Evolutionary conservation across 2,329 filamentous ascomycete species (phyloP).

Genomic region (Beauveria scarabaeidicola): DNA sequence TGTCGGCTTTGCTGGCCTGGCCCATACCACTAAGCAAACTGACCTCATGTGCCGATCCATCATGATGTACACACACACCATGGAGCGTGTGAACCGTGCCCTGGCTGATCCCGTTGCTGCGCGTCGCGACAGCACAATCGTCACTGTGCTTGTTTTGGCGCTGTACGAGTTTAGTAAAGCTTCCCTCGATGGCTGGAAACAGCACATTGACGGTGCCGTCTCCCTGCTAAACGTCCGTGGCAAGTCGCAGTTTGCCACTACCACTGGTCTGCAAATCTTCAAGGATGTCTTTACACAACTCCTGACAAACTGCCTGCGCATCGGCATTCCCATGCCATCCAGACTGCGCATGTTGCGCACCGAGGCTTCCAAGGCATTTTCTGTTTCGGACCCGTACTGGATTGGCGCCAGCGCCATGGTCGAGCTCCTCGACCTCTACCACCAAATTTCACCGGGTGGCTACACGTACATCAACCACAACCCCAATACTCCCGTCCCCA

Average conservation of each 20-base stretch:
- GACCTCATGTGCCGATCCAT: constrained; percentile 11
- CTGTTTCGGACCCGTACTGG: constrained; percentile 12
- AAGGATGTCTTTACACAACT: constrained; percentile 12
- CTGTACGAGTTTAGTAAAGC: constrained; percentile 12
- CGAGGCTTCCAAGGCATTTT: constrained; percentile 11
- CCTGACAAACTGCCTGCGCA: constrained; percentile 8
- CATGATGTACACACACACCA: constrained; percentile 10
- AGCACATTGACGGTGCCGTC: constrained; percentile 11
- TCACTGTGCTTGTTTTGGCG: constrained; percentile 8
- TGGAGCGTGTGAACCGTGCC: constrained; percentile 10
- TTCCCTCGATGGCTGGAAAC: constrained; percentile 11
- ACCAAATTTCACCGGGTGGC: constrained; percentile 10
- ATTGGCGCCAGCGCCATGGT: constrained; percentile 10
- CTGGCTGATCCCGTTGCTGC: constrained; percentile 7
- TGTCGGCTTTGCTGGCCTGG: constrained; percentile 10
- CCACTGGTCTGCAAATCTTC: constrained; percentile 11
- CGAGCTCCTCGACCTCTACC: constrained; percentile 10
- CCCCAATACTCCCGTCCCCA: background rate
- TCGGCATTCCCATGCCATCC: constrained; percentile 6
- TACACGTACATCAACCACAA: constrained; percentile 6
- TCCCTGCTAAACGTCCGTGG: constrained; percentile 11
- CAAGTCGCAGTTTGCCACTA: constrained; percentile 6
- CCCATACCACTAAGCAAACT: constrained; percentile 10
- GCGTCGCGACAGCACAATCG: constrained; percentile 11
- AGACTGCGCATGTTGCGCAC: constrained; percentile 10